These are phyloP conservation scores for Ogataea pignaliae DNA, from an alignment of 805 yeast species.

Conservation along the genomic window DNA sequence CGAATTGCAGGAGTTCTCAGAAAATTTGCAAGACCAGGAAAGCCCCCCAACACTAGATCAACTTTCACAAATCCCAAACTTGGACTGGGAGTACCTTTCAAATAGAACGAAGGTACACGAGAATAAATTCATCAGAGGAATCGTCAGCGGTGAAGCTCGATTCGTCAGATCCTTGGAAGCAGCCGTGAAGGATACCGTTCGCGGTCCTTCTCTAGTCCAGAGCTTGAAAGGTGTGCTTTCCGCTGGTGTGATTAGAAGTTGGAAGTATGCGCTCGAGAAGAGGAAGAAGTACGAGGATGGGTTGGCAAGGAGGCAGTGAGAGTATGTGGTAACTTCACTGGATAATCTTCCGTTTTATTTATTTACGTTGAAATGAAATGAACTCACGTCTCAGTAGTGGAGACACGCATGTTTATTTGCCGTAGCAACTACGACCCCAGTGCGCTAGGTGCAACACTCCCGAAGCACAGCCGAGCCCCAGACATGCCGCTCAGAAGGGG, in stretches of 20 bases:
- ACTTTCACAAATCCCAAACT: conserved; percentile 23
- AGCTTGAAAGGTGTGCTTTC: conserved; percentile 79
- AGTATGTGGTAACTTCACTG: neutral
- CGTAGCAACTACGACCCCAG: no score
- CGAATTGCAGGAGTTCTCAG: conserved; percentile 20
- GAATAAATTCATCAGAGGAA: conserved; percentile 34
- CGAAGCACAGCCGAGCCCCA: no score
- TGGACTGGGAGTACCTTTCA: conserved; percentile 33
- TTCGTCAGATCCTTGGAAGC: conserved; percentile 32
- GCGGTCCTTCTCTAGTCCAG: conserved; percentile 68
- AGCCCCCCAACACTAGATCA: conserved; percentile 3
- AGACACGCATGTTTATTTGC: no score
- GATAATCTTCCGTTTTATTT: no score
- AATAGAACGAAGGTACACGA: conserved; percentile 17
- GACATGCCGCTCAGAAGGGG: no score
- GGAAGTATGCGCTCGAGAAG: conserved; percentile 76
- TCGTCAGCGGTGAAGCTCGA: conserved; percentile 36
- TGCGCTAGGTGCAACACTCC: no score
- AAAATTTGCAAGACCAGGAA: conserved; percentile 1
- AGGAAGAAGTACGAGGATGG: conserved; percentile 30
- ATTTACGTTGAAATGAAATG: no score
- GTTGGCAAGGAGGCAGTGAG: neutral
- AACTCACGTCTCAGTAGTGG: no score
- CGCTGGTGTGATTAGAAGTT: conserved; percentile 73
- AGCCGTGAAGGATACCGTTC: conserved; percentile 53